A percentile compares a stretch with the other conserved stretches of the same genome.
These are phyloP conservation scores for Fusarium oligoseptatum DNA, from an alignment of 2,329 filamentous ascomycete genomes.

Conservation along the genomic window DNA sequence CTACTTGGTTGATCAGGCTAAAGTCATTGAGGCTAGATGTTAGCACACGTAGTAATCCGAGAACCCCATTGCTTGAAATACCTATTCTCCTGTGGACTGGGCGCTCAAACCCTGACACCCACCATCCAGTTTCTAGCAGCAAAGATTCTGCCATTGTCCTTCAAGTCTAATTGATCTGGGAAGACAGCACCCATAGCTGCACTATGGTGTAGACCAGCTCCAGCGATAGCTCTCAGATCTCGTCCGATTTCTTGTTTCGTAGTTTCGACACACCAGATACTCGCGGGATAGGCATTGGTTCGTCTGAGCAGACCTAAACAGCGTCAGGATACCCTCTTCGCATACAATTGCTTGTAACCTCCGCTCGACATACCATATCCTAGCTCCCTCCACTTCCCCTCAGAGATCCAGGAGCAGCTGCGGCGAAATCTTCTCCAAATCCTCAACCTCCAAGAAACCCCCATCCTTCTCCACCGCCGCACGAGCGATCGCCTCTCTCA, in stretches of 20 bases:
- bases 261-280: background rate
- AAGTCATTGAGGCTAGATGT: background rate
- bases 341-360: background rate
- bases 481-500: constrained; percentile 87
- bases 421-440: constrained; percentile 88
- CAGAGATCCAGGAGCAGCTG: constrained; percentile 90
- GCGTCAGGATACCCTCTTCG: background rate
- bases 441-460: constrained; percentile 86
- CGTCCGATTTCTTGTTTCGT: background rate
- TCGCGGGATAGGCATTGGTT: background rate
- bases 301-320: background rate
- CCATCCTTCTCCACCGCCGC: constrained; percentile 78
- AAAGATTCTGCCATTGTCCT: background rate
- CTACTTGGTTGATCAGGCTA: no score
- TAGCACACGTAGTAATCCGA: background rate
- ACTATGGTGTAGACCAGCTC: background rate
- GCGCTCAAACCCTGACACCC: background rate
- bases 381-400: background rate
- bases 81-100: background rate
- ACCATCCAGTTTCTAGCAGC: background rate
- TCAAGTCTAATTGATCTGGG: background rate
- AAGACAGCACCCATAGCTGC: background rate
- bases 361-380: background rate
- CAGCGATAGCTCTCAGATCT: background rate
- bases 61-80: background rate